Base-by-base conservation (phyloP, 257 asterid species). In the Lithospermum erythrorhizon region DNA sequence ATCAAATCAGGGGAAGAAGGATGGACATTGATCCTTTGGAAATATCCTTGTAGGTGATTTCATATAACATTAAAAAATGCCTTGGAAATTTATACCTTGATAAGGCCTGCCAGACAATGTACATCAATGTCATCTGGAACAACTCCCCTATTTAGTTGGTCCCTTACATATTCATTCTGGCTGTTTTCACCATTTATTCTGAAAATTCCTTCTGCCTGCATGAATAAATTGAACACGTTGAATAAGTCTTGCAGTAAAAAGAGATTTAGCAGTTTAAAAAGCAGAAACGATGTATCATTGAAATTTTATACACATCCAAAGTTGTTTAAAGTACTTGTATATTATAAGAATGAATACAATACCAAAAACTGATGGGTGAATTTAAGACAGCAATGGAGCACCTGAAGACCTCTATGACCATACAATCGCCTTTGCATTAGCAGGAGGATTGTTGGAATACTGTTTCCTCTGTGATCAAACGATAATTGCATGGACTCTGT, bases 401-500 rank as follows among this genome's bases (percentile, higher is more conserved):
- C 99, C 97, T 85, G 89, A 62, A 93, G 72, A 60, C 99, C 99
- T 30, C 94, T 85, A 76, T 79, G 96, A 57, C 80, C 81, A 74
- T 94, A 89, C 75, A 94, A 72, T 68, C 82, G 82, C 71, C 82
- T 77, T 76, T 94, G 97, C 94, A 94, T 65, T 63, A 86, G 94
- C 61, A 94, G 73, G 74, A 94, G 94, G 72, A 94, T 94, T 2
- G 96, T 85, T 37, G 99, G 99, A 67, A 94, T 73, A 55, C 91
- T 89, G 73, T 89, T 94, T 72, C 99, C 99, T 63, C 87, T 79
- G 61, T 68, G 61, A 64, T 94, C 99, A 68, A 81, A 89, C 22
- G 97, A 87, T 61, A 94, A 80, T 78, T 94, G 99, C 99, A 94
- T 94, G 47, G 99, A 94, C 57, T 89, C 97, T 8, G 99, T 87